Percentiles rank a stretch among this genome's conserved stretches.
Conservation (phyloP, 768 basidiomycete genomes). For the Pleurotus sapidus region DNA sequence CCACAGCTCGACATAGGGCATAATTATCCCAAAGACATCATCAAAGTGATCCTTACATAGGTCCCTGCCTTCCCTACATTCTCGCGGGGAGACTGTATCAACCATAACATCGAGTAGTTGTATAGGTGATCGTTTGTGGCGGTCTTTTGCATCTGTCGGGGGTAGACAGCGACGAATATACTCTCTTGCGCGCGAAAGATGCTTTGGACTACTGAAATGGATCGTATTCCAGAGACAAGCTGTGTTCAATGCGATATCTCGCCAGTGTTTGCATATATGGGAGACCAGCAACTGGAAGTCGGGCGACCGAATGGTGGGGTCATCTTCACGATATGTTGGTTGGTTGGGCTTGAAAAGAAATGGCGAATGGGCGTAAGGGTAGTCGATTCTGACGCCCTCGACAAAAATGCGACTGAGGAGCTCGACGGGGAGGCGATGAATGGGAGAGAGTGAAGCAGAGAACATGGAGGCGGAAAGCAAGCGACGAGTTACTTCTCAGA, state of each 20-base stretch:
- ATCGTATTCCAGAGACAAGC: slow-evolving; percentile 55
- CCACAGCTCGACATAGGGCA: slow-evolving; percentile 50
- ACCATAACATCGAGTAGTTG: slow-evolving; percentile 51
- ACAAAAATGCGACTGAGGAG: slow-evolving; percentile 55
- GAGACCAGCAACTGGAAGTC: slow-evolving; percentile 55
- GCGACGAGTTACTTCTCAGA: slow-evolving; percentile 1
- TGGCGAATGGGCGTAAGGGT: slow-evolving; percentile 42
- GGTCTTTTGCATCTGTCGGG: neutral
- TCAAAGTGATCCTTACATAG: slow-evolving; percentile 51
- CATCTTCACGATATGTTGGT: slow-evolving; percentile 18
- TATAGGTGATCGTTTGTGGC: slow-evolving; percentile 7
- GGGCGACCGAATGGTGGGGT: slow-evolving; percentile 35
- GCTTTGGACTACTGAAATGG: slow-evolving; percentile 47
- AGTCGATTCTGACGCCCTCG: slow-evolving; percentile 44
- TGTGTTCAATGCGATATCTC: slow-evolving; percentile 48
- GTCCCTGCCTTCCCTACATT: slow-evolving; percentile 47
- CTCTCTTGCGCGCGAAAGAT: slow-evolving; percentile 43
- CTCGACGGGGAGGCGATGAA: slow-evolving; percentile 55
- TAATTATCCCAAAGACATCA: slow-evolving; percentile 39
- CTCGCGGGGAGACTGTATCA: slow-evolving; percentile 48
- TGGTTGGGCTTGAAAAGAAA: slow-evolving; percentile 49
- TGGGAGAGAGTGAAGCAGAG: slow-evolving; percentile 22
- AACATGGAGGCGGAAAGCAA: slow-evolving; percentile 11
- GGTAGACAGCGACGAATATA: slow-evolving; percentile 37
- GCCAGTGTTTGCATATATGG: slow-evolving; percentile 58